Percentiles rank a stretch among this genome's conserved stretches.
Evolutionary conservation across 2,329 filamentous ascomycete genomes (phyloP).

Genomic region (Graphilbum sp.): DNA sequence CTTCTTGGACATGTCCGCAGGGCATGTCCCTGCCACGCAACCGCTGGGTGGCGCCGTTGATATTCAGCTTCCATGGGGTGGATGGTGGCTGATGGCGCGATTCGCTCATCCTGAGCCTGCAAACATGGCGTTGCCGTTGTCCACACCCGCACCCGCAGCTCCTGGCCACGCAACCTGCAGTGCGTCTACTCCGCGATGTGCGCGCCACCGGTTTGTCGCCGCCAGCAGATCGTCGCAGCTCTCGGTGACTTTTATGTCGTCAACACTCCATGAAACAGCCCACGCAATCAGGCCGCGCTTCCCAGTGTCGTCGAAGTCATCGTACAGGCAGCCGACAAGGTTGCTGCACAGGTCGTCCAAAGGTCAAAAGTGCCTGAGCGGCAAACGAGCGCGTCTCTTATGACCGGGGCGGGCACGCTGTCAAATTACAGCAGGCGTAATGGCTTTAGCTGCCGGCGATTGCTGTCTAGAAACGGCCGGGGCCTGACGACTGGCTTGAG

Average conservation of each 20-base stretch:
- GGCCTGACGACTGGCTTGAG: no score
- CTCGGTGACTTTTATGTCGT: conserved; percentile 25
- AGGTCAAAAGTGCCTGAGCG: conserved; percentile 9
- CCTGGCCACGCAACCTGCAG: no score
- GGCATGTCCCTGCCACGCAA: no score
- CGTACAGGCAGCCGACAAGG: conserved; percentile 14
- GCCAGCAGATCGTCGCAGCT: conserved; percentile 20
- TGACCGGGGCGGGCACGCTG: conserved; percentile 11
- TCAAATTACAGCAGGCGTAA: conserved; percentile 17
- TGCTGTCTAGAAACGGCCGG: no score
- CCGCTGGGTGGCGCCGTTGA: no score
- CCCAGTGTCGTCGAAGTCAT: conserved; percentile 13
- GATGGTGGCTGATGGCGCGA: no score
- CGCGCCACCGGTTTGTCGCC: conserved; percentile 24
- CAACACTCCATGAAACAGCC: conserved; percentile 20
- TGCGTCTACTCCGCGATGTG: conserved; percentile 11
- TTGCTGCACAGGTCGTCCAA: conserved; percentile 16
- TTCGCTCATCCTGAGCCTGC: no score
- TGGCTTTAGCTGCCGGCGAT: no score
- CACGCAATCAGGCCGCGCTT: conserved; percentile 19
- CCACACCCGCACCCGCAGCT: no score
- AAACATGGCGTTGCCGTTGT: no score
- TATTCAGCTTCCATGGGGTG: no score
- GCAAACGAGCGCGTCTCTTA: conserved; percentile 16
- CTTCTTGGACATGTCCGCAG: no score